Evolutionary conservation across 345 rosid species (phyloP).

Genomic region (Eucalyptus pumila): DNA sequence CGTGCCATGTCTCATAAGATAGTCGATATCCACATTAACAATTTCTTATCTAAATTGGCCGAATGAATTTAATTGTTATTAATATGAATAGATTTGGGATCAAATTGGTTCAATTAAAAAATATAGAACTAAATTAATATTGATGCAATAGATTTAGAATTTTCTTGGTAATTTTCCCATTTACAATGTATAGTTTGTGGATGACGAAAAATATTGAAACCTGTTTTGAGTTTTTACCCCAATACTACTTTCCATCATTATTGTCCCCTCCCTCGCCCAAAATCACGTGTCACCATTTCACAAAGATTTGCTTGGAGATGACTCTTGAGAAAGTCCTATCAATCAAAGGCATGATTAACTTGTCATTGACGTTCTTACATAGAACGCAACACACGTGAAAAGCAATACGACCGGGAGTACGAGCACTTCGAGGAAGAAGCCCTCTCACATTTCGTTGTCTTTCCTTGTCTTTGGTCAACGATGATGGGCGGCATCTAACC

Average conservation of each 20-base stretch:
- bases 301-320: not conserved
- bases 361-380: not conserved
- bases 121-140: not conserved
- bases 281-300: not conserved
- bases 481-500: not conserved
- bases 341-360: not conserved
- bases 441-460: not conserved
- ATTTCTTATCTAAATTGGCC: not conserved
- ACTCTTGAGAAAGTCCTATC: not conserved
- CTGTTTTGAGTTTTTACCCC: not conserved
- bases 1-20: fast-evolving
- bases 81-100: fast-evolving
- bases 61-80: not conserved
- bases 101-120: fast-evolving
- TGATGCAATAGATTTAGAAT: not conserved
- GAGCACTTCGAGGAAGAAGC: not conserved
- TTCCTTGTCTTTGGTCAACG: not conserved
- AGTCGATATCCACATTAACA: not conserved
- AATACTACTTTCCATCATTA: not conserved
- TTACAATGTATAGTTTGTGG: not conserved
- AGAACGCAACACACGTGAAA: not conserved
- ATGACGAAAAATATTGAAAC: not conserved
- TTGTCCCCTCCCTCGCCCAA: not conserved
- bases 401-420: not conserved
- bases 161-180: not conserved